Evolutionary conservation across 352 stramenopile species (phyloP).

Genomic region (Globisporangium takayamanum): DNA sequence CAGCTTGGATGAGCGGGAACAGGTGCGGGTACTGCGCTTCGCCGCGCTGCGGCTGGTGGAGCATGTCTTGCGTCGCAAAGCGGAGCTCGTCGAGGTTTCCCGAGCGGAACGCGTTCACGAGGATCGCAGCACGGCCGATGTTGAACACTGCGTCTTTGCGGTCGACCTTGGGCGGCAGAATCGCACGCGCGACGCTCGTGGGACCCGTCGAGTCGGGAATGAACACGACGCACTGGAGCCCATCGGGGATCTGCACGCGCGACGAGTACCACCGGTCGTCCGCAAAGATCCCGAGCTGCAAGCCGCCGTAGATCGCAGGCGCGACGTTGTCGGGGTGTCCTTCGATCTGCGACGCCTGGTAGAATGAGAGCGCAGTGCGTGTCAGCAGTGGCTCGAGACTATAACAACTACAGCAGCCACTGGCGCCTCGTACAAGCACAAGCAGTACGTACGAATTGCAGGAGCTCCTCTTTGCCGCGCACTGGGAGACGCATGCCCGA

Average conservation of each 20-base stretch:
- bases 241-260: conserved; percentile 93
- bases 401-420: background rate
- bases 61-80: conserved; percentile 91
- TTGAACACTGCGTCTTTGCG: conserved; percentile 97
- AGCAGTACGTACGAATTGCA: conserved; percentile 83
- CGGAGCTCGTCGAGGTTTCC: conserved; percentile 96
- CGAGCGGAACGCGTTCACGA: conserved; percentile 96
- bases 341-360: conserved; percentile 92
- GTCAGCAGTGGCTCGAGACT: background rate
- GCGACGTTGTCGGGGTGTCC: conserved; percentile 99
- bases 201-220: conserved; percentile 97
- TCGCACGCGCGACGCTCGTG: conserved; percentile 88
- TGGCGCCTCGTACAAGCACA: background rate
- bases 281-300: conserved; percentile 93
- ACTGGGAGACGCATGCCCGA: conserved; percentile 91
- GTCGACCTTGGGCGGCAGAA: conserved; percentile 85
- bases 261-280: conserved; percentile 97
- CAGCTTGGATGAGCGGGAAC: conserved; percentile 95
- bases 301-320: conserved; percentile 97
- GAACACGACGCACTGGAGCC: conserved; percentile 97
- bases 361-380: background rate
- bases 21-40: conserved; percentile 94
- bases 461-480: conserved; percentile 89
- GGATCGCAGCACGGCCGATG: conserved; percentile 93
- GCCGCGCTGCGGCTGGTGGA: conserved; percentile 96